Base-by-base conservation (phyloP, 345 rosid species). In the Acer campestre region DNA sequence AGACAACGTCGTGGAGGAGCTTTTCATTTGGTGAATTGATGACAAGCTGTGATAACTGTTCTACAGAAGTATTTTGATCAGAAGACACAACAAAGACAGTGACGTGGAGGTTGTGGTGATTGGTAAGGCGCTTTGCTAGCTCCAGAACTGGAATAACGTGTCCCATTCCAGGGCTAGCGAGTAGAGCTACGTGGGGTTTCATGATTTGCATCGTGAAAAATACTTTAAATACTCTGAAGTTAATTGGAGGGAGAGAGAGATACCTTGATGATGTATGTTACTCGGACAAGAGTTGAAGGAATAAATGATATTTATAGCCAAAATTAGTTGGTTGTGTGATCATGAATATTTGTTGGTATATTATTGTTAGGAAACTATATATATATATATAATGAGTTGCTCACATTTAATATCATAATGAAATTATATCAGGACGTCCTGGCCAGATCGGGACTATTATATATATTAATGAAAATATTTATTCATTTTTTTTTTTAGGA, bases 151-250 rank as follows among this genome's bases (percentile, higher is more conserved):
- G 91, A 77, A 83, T 89, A 1, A 86, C 73, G 78, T 86, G 91
- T 0, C 91, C 89, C 83, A 88, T 69, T 35, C 93, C 90, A 7
- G 88, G 91, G 59, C 86, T 84, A 1, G 90, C 68, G 5, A 89
- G 81, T 12, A 88, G 31, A 13, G 81, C 78, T n/a, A 75, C 17
- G 55, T 79, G 91, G 17, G 84, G 75, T 49, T 81, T 78, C 14
- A 44, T 31, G 12, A 31, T 56, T n/a, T 55, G 48, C 61, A 23
- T 49, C 16, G 5, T 49, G 18, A 35, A 14, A 49, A 49, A 49
- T n/a, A 1, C 2, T 56, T 17, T 56, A 25, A 25, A 25, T 25
- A 25, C 27, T 25, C 27, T 49, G 18, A 53, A 53, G 58, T 16
- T 53, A 17, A 53, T 16, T 53, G 58, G 58, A 14, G 58, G 7